Conservation (phyloP, 106 monocot genomes). For the Dioscorea alata region DNA sequence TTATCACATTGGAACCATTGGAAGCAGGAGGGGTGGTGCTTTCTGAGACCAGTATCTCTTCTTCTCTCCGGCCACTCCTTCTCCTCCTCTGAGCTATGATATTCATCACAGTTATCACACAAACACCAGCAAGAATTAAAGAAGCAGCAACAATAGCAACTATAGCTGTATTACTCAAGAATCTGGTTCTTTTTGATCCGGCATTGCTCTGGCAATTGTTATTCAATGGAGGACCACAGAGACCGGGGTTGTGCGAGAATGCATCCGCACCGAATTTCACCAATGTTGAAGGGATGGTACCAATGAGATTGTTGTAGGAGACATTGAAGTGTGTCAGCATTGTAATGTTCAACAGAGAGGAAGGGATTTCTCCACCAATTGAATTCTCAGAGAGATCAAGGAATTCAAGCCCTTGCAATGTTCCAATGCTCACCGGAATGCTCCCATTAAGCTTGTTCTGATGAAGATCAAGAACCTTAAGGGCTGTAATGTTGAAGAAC, state of each 20-base stretch:
- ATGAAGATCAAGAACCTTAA: slow-evolving; percentile 70
- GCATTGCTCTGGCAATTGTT: slow-evolving; percentile 19
- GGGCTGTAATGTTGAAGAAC: slow-evolving; percentile 61
- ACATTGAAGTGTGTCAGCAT: slow-evolving; percentile 63
- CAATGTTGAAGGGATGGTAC: slow-evolving; percentile 57
- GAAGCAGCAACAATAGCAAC: slow-evolving; percentile 67
- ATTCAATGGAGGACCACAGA: slow-evolving; percentile 75
- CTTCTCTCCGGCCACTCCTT: slow-evolving; percentile 15
- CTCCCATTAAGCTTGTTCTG: slow-evolving; percentile 49
- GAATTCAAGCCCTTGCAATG: slow-evolving; percentile 37
- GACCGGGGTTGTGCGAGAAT: slow-evolving; percentile 60
- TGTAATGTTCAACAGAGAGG: slow-evolving; percentile 39
- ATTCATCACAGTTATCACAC: slow-evolving; percentile 61
- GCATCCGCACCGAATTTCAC: slow-evolving; percentile 50
- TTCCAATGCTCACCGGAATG: slow-evolving; percentile 54
- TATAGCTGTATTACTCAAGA: slow-evolving; percentile 53
- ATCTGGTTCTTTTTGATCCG: slow-evolving; percentile 13
- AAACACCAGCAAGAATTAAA: slow-evolving; percentile 66
- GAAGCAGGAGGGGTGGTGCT: slow-evolving; percentile 52
- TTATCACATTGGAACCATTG: slow-evolving; percentile 39
- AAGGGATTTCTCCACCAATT: slow-evolving; percentile 57
- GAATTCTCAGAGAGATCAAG: slow-evolving; percentile 74
- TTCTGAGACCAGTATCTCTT: slow-evolving; percentile 58
- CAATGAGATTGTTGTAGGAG: slow-evolving; percentile 77
- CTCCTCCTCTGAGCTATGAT: slow-evolving; percentile 39